Evolutionary conservation across 1,284 basidiomycete species (phyloP).

Genomic region (Laetiporus sulphureus): DNA sequence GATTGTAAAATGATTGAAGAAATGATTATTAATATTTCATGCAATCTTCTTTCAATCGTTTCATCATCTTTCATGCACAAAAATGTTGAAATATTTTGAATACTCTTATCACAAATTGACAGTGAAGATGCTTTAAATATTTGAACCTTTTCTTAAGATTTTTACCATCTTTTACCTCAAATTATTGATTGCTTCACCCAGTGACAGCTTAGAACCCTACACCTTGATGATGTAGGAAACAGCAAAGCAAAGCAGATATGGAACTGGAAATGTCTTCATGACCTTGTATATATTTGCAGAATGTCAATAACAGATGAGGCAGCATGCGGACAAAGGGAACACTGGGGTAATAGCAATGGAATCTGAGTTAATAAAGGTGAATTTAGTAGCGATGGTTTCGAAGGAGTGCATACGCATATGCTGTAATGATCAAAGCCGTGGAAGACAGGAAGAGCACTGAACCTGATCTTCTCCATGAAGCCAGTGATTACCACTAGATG

Average conservation of each 20-base stretch:
- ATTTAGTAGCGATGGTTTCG: neutral
- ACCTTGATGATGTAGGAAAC: slow-evolving; percentile 32
- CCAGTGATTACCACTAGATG: slow-evolving; percentile 30
- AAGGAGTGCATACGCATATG: slow-evolving; percentile 26
- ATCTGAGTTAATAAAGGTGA: slow-evolving; percentile 9
- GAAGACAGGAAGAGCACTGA: slow-evolving; percentile 41
- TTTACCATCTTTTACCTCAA: too few species aligned
- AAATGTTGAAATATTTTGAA: too few species aligned
- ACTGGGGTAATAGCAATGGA: slow-evolving; percentile 33
- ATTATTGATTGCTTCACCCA: too few species aligned
- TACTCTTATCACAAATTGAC: too few species aligned
- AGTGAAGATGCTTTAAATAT: too few species aligned
- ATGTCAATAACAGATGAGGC: slow-evolving; percentile 43
- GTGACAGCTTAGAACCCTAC: slow-evolving; percentile 28
- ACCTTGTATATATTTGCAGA: slow-evolving; percentile 38
- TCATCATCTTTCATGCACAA: too few species aligned
- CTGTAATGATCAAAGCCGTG: slow-evolving; percentile 41
- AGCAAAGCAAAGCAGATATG: slow-evolving; percentile 17
- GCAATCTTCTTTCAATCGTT: too few species aligned
- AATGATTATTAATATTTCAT: too few species aligned
- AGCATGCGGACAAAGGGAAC: slow-evolving; percentile 47
- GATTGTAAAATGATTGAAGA: too few species aligned
- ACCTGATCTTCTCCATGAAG: slow-evolving; percentile 35
- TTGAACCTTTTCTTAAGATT: too few species aligned
- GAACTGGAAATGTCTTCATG: slow-evolving; percentile 21